Conservation (phyloP, 2,329 filamentous ascomycete species). For the Venturia nashicola region DNA sequence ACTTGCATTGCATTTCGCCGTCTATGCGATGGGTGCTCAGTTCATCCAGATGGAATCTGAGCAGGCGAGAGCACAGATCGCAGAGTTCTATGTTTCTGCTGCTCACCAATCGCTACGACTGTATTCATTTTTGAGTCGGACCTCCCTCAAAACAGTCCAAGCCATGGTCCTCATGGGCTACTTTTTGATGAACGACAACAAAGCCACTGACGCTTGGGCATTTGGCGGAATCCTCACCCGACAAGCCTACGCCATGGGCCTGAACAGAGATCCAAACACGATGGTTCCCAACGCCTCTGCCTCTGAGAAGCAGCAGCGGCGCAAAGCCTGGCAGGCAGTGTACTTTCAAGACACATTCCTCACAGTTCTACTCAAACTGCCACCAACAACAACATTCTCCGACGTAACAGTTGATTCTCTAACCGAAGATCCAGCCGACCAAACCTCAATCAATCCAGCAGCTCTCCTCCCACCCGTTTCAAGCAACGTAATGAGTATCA, state of each 20-base stretch:
- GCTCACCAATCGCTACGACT: constrained; percentile 66
- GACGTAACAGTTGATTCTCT: constrained; percentile 68
- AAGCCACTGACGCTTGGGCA: constrained; percentile 71
- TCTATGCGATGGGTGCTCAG: constrained; percentile 67
- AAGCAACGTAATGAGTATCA: constrained; percentile 37
- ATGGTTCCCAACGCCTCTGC: constrained; percentile 51
- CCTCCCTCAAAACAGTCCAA: constrained; percentile 60
- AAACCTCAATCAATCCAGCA: constrained; percentile 48
- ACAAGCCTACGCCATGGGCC: constrained; percentile 69
- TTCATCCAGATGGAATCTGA: constrained; percentile 50
- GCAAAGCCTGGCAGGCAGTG: constrained; percentile 74
- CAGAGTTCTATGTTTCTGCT: constrained; percentile 71
- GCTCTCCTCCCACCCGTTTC: constrained; percentile 28
- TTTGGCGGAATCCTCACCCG: constrained; percentile 67
- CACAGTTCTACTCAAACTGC: constrained; percentile 64
- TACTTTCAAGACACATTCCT: constrained; percentile 72
- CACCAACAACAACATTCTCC: constrained; percentile 66
- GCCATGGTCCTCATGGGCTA: constrained; percentile 75
- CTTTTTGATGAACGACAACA: constrained; percentile 77
- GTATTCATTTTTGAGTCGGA: constrained; percentile 64
- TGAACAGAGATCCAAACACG: constrained; percentile 69
- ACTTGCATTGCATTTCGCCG: constrained; percentile 61
- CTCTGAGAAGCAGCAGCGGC: constrained; percentile 65
- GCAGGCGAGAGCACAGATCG: constrained; percentile 57
- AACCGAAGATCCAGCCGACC: constrained; percentile 41